Base-by-base conservation (phyloP, 495 filamentous ascomycete genomes). In the Talaromyces borbonicus region DNA sequence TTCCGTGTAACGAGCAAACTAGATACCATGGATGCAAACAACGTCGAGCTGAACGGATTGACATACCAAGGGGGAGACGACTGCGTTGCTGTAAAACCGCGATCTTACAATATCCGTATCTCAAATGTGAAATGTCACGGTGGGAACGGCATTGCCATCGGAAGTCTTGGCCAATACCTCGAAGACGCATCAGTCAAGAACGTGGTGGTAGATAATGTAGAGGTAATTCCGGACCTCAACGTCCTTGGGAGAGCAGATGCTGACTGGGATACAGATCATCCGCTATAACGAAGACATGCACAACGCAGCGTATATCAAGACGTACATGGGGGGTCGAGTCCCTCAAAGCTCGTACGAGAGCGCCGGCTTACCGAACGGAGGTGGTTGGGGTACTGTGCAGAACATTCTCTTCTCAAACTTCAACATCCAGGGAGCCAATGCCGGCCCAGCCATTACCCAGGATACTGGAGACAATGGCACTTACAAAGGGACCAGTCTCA, bases 11-110 rank as follows among this genome's bases (percentile, higher is more conserved):
- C 3, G 49, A 26, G 11, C 12, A 32, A 11, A 14, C 3, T 25
- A 65, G 71, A 77, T 53, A 78, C 76, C 2, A 77, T 78, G 73
- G 73, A 80, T 49, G 66, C 62, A 2, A 49, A 59, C 19, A 75
- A 78, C 50, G 52, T 80, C 37, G 51, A 55, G 16, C 58, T 80
- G 23, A 71, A 59, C n/a, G 74, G 75, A 47, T 63, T 80, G 24
- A 54, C 65, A n/a, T 78, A 77, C 52, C 74, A 77, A 60, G 76
- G 74, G 14, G 74, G 75, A 29, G 75, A 78, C 49, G 73, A 78
- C 52, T 78, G 72, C 54, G 63, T 78, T 25, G 75, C 76, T 29
- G 71, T 80, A 51, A 80, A 80, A 47, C 71, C 74, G 7, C 65
- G 72, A 9, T 72, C 68, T 7, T 75, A 75, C 54, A 71, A 75